Base-by-base conservation (phyloP, 1,139 yeast species). In the Pichia inconspicua region DNA sequence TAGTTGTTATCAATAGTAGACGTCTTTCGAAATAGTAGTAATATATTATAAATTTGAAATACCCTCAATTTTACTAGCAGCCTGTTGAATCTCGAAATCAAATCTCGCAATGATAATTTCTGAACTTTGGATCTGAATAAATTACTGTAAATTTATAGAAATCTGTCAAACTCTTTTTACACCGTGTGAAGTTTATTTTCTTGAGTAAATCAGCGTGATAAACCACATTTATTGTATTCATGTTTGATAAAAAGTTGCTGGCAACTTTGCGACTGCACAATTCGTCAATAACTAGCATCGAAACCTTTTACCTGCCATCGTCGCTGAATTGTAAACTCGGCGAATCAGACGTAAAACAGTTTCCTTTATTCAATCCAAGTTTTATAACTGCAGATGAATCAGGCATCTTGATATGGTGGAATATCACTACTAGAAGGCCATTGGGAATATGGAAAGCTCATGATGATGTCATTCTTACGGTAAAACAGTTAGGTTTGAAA, bases 351-450 rank as follows among this genome's bases (percentile, higher is more conserved):
- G 9, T 22, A 17, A 12, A 27, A 11, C 40, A 46, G 17, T 31
- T 40, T 12, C 37, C 44, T 4, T 17, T 50, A n/a, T 44, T 50
- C 8, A 44, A 36, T 37, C 61, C 65, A 10, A 59, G 61, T 2
- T 34, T 62, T 25, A 40, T 61, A 9, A 53, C 62, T 10, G 55
- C 58, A 22, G 83, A 78, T 58, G 71, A 71, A 25, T 58, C 66
- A 0, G 85, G 85, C 0, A 63, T 68, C 61, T 56, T 77, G 1
- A 67, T 73, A 2, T 64, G 78, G 64, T 80, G 84, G 85, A 72
- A 77, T 54, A 46, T 79, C 3, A 45, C 59, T 2, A 67, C 69
- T 0, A 65, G 72, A 48, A 57, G 82, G 44, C 75, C 80, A 0
- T 37, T 67, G 1, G 66, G 66, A 2, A 65, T 66, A 7, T 76